phyloP scores from a whole-genome alignment of 306 rosid genomes.

The Cucumis hystrix region DNA sequence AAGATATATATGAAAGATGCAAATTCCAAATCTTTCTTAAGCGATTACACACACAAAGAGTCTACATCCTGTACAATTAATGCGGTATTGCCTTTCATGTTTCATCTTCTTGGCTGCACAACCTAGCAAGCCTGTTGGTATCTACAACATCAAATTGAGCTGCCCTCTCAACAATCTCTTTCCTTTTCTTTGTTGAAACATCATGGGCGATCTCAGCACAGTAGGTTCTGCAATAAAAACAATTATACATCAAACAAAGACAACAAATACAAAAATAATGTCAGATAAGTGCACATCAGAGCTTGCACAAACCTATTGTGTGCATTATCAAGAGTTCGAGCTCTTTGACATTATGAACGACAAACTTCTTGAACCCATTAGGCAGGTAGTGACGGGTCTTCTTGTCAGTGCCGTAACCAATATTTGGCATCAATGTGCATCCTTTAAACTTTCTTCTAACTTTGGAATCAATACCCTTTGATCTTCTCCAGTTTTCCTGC shows the following conservation, averaged over 20 bases:
- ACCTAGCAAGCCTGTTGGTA: slow-evolving; percentile 50
- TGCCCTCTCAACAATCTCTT: slow-evolving; percentile 46
- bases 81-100: too few species aligned
- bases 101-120: slow-evolving; percentile 58
- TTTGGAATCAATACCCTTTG: slow-evolving; percentile 58
- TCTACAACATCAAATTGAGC: slow-evolving; percentile 51
- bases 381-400: too few species aligned
- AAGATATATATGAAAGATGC: too few species aligned
- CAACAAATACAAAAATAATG: too few species aligned
- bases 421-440: too few species aligned
- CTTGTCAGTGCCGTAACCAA: too few species aligned
- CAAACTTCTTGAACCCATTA: too few species aligned
- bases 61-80: too few species aligned
- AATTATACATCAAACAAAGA: neutral
- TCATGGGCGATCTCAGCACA: slow-evolving; percentile 54
- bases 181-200: slow-evolving; percentile 42
- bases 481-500: slow-evolving; percentile 44
- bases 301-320: slow-evolving; percentile 27
- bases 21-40: too few species aligned
- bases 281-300: neutral
- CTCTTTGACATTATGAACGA: slow-evolving; percentile 43
- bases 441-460: too few species aligned
- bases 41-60: too few species aligned
- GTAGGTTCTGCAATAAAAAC: slow-evolving; percentile 23
- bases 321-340: slow-evolving; percentile 43